Base-by-base conservation (phyloP, 2,329 filamentous ascomycete species). In the Colletotrichum plurivorum region DNA sequence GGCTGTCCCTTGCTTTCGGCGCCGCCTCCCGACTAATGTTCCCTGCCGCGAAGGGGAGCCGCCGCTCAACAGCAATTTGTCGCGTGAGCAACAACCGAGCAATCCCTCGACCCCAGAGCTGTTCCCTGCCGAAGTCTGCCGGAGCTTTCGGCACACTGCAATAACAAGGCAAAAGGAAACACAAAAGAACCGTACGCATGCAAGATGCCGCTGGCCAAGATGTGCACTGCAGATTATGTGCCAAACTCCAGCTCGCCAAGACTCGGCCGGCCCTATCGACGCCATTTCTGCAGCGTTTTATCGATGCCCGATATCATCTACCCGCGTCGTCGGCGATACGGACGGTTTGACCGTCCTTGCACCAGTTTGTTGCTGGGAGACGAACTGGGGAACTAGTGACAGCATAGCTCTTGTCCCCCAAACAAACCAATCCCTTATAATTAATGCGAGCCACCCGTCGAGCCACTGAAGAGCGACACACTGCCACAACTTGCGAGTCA, bases 31-130 rank as follows among this genome's bases (percentile, higher is more conserved):
- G 59, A 62, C 59, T 62, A 54, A 62, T 62, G 59, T 62, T 54
- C 59, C 59, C 59, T 62, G 43, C 22, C 25, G 27, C 16, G 15
- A 43, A n/a, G 20, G 22, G 58, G 25, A 61, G 18, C 56, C 48
- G n/a, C 48, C 9, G n/a, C 62, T 39, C 20, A 46, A 12, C 59
- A 63, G 59, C 51, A 63, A 31, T 22, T 43, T 69, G 55, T 66
- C 55, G 67, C 62, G 51, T 69, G 62, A 67, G 67, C 53, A 57
- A 57, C 60, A 64, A n/a, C 15, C 25, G 31, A 36, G 31, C 31
- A 36, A 36, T 36, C 31, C 31, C 9, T 36, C 31, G 31, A 36
- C 31, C 31, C n/a, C 27, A 46, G 27, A 55, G 62, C 62, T 56
- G 49, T 68, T 60, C 66, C 66, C 45, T 69, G 55, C 43, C 36